A percentile compares a stretch with the other conserved stretches of the same genome.
Evolutionary conservation across 495 filamentous ascomycete species (phyloP).

Genomic region (Collariella sp.): DNA sequence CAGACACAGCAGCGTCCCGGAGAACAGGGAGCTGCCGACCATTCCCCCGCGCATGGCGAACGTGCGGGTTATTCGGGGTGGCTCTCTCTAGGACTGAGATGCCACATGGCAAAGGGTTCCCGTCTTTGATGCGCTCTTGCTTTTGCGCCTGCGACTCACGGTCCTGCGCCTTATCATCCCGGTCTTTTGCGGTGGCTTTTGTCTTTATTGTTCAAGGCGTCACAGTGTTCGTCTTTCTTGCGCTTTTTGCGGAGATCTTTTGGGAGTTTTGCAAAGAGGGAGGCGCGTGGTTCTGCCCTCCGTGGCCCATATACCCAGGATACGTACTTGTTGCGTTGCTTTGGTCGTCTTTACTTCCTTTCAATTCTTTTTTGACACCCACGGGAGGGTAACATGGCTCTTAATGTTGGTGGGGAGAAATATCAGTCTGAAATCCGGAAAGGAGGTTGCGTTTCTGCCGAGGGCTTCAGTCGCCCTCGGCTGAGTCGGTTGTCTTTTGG

Average conservation of each 20-base stretch:
- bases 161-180: too few species aligned
- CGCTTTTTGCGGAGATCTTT: background rate
- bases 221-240: too few species aligned
- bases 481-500: too few species aligned
- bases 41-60: background rate
- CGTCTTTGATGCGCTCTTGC: background rate
- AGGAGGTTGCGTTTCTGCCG: too few species aligned
- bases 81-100: constrained; percentile 2
- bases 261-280: background rate
- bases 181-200: too few species aligned
- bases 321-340: background rate
- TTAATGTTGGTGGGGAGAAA: too few species aligned
- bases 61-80: constrained; percentile 11
- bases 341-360: background rate
- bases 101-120: background rate
- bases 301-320: constrained; percentile 5
- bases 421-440: too few species aligned
- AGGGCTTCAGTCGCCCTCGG: too few species aligned
- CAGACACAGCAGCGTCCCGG: background rate
- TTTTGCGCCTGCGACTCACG: background rate
- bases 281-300: background rate
- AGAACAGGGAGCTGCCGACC: background rate
- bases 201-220: too few species aligned
- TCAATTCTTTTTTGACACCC: background rate
- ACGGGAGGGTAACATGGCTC: background rate